Conservation (phyloP, 352 stramenopile species). For the Thalassiosira ordinaria region DNA sequence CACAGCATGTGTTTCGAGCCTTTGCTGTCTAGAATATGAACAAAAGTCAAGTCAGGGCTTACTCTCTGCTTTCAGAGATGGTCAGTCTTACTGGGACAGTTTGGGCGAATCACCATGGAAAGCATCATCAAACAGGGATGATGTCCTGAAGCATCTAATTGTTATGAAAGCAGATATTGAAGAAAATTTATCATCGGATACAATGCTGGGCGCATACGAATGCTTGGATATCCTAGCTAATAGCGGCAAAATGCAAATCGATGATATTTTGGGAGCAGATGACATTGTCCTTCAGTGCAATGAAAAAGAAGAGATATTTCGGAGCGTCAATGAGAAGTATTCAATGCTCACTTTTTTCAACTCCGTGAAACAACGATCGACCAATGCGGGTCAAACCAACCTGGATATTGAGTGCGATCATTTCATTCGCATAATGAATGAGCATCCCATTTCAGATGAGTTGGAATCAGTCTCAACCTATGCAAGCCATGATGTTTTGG, state of each 20-base stretch:
- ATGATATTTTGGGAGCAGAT: slow-evolving; percentile 60
- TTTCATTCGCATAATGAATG: slow-evolving; percentile 58
- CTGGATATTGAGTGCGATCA: slow-evolving; percentile 42
- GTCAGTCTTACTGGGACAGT: slow-evolving; percentile 21
- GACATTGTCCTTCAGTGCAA: slow-evolving; percentile 47
- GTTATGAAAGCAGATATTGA: slow-evolving; percentile 42
- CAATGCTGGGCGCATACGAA: slow-evolving; percentile 51
- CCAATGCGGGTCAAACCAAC: slow-evolving; percentile 22
- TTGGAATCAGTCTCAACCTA: slow-evolving; percentile 27
- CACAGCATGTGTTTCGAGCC: slow-evolving; percentile 33
- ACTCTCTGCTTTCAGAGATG: slow-evolving; percentile 25
- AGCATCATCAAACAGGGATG: slow-evolving; percentile 11
- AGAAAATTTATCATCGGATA: slow-evolving; percentile 40
- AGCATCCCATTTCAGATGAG: slow-evolving; percentile 57
- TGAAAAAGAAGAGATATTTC: slow-evolving; percentile 35
- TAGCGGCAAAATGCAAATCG: slow-evolving; percentile 44
- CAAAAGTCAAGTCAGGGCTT: slow-evolving; percentile 45
- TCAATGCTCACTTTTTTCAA: slow-evolving; percentile 52
- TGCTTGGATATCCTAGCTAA: slow-evolving; percentile 57
- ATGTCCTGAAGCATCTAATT: slow-evolving; percentile 53
- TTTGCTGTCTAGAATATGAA: slow-evolving; percentile 37
- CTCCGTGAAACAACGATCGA: slow-evolving; percentile 36
- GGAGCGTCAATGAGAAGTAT: slow-evolving; percentile 44
- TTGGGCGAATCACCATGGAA: slow-evolving; percentile 13
- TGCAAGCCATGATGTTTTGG: slow-evolving; percentile 33